A percentile compares a stretch with the other conserved stretches of the same genome.
phyloP scores from a whole-genome alignment of 2,329 filamentous ascomycete genomes.

The Dothideomycetes sp. region DNA sequence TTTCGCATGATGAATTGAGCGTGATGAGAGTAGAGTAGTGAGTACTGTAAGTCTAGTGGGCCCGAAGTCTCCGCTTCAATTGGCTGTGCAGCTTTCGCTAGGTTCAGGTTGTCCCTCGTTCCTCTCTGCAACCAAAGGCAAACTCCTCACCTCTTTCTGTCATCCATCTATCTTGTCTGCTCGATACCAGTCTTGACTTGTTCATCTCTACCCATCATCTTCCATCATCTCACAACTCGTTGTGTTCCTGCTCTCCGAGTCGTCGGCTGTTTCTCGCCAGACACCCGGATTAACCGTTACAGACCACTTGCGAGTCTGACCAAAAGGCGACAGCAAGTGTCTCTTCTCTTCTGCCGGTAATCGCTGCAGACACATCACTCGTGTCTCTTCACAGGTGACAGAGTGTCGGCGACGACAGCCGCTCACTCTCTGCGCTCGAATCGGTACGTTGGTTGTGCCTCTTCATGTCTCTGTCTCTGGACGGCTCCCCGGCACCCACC shows the following conservation, averaged over 20 bases:
- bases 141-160: conserved; percentile 3
- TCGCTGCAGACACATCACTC: not conserved
- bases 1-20: conserved; percentile 13
- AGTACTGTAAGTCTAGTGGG: no score
- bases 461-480: no score
- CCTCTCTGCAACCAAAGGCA: conserved; percentile 8
- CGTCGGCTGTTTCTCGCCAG: conserved; percentile 5
- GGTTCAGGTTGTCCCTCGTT: not conserved
- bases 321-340: no score
- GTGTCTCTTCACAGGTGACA: not conserved
- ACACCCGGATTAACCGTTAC: no score
- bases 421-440: conserved; percentile 3
- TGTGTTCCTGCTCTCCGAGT: conserved; percentile 7
- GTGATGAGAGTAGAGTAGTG: no score
- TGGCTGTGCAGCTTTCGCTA: conserved; percentile 2
- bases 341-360: no score
- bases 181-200: not conserved
- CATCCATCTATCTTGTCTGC: conserved; percentile 1
- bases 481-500: conserved; percentile 9
- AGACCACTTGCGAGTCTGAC: no score
- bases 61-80: conserved; percentile 9
- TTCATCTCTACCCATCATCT: conserved; percentile 6
- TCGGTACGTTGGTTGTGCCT: conserved; percentile 9
- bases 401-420: not conserved
- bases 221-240: not conserved